Evolutionary conservation across 768 basidiomycete genomes (phyloP).

Genomic region (Tremella fuciformis): DNA sequence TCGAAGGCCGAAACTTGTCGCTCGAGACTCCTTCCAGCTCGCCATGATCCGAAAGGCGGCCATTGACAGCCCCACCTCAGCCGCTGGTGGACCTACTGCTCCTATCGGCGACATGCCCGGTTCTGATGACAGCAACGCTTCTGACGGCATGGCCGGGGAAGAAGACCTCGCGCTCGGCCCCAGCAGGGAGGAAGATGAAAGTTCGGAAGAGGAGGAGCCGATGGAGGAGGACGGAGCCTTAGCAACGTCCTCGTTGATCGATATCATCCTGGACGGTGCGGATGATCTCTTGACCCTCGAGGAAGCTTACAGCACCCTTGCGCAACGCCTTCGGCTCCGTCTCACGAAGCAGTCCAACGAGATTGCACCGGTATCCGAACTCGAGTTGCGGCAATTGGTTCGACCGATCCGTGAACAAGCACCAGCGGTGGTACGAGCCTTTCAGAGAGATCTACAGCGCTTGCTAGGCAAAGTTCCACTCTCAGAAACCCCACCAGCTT

Average conservation of each 20-base stretch:
- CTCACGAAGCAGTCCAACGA: slow-evolving; percentile 6
- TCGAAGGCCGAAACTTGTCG: slow-evolving; percentile 34
- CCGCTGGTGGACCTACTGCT: slow-evolving; percentile 11
- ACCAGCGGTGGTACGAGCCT: slow-evolving; percentile 40
- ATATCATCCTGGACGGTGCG: slow-evolving; percentile 43
- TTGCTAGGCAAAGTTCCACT: slow-evolving; percentile 36
- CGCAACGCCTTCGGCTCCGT: slow-evolving; percentile 23
- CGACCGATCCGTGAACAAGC: slow-evolving; percentile 38
- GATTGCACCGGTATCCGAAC: slow-evolving; percentile 5
- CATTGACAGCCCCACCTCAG: slow-evolving; percentile 4
- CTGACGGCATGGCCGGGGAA: slow-evolving; percentile 9
- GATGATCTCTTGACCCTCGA: slow-evolving; percentile 50
- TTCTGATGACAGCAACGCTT: slow-evolving; percentile 32
- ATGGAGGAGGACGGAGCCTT: slow-evolving; percentile 32
- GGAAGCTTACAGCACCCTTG: slow-evolving; percentile 47
- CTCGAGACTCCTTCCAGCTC: slow-evolving; percentile 41
- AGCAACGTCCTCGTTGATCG: slow-evolving; percentile 35
- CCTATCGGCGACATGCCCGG: slow-evolving; percentile 23
- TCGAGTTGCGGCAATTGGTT: slow-evolving; percentile 19
- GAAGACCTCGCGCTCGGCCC: neutral
- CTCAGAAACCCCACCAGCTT: slow-evolving; percentile 6
- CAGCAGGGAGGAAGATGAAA: slow-evolving; percentile 16
- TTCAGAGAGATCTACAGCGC: slow-evolving; percentile 41
- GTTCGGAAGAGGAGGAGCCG: slow-evolving; percentile 30
- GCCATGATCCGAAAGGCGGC: slow-evolving; percentile 29